Base-by-base conservation (phyloP, 2,329 filamentous ascomycete genomes). In the Diaporthe caulivora region DNA sequence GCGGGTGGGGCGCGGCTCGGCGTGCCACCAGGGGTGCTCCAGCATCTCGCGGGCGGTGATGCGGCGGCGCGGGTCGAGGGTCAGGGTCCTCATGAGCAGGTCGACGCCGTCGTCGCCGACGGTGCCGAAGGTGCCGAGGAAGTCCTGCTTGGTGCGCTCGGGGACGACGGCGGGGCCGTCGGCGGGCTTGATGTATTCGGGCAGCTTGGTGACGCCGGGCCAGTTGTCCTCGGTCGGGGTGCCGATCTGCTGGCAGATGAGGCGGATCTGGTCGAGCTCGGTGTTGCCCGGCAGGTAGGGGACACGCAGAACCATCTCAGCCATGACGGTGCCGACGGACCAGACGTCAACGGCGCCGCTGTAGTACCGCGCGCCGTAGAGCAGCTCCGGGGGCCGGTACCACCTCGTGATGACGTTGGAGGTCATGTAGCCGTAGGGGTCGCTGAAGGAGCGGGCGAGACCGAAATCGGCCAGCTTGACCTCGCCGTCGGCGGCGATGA, bases 391-490 rank as follows among this genome's bases (percentile, higher is more conserved):
- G 0, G 97, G 95, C 1, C 96, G 90, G 86, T 98, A 99, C 95
- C 97, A 99, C 76, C 95, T 92, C 24, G 97, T 99, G 82, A 99
- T 97, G 76, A 98, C 96, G 80, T 97, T 95, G 80, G 92, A 92
- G 1, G 96, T 98, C 97, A 99, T 99, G 78, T 89, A 89, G 71
- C 91, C 87, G 79, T 95, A 94, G 0, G 97, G 96, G 82, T 99
- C 97, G 10, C 95, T 93, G 82, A 98, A 98, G 75, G 89, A 91
- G 76, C 97, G 89, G 8, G 97, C 97, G 44, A 99, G 91, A 88
- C 97, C 97, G 79, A 99, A 99, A 92, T 99, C 97, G 47, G 96
- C 97, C 67, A 99, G 90, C 83, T 98, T 98, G 80, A 99, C 91
- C 80, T 96, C 94, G 64, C 97, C 96, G 81, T 98, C 94, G 54